A percentile compares a stretch with the other conserved stretches of the same genome.
phyloP scores from a whole-genome alignment of 352 stramenopile genomes.

The Phytophthora melonis region DNA sequence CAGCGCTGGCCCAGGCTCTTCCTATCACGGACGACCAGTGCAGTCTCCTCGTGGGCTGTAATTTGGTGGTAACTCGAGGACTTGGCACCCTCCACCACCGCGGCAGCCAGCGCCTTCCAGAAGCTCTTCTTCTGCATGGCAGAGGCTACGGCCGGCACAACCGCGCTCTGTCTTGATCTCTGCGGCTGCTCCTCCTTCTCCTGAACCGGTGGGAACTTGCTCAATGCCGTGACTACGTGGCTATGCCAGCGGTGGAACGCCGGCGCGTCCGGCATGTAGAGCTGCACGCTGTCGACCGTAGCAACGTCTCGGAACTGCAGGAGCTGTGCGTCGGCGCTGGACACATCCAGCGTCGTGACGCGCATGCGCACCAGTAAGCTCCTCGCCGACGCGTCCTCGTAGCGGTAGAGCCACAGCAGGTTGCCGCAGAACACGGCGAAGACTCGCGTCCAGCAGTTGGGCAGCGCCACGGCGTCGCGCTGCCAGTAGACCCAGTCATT shows the following conservation, averaged over 20 bases:
- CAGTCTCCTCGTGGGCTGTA: conserved; percentile 4
- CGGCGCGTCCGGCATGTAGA: conserved; percentile 36
- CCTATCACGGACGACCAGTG: conserved; percentile 15
- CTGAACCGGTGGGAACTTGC: conserved; percentile 12
- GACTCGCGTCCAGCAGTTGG: conserved; percentile 57
- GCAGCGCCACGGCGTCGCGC: conserved; percentile 39
- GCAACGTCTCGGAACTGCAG: conserved; percentile 32
- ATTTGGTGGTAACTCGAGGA: conserved; percentile 9
- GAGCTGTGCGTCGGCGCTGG: conserved; percentile 20
- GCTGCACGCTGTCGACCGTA: conserved; percentile 19
- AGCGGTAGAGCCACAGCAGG: conserved; percentile 52
- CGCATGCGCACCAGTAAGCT: conserved; percentile 41
- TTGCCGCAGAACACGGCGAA: conserved; percentile 53
- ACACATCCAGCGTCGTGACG: conserved; percentile 27
- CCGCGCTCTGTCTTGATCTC: background rate
- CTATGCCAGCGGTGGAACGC: conserved; percentile 38
- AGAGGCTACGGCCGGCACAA: conserved; percentile 15
- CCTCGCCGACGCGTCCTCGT: conserved; percentile 48
- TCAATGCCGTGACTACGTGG: conserved; percentile 29
- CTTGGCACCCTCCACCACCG: conserved; percentile 8
- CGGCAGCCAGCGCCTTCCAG: conserved; percentile 29
- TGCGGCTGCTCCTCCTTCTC: conserved; percentile 10
- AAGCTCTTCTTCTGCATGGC: conserved; percentile 32
- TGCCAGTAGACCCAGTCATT: conserved; percentile 64
- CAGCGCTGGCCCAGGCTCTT: conserved; percentile 33